A percentile compares a stretch with the other conserved stretches of the same genome.
Evolutionary conservation across 2,329 filamentous ascomycete species (phyloP).

Genomic region (Microsporum audouinii): DNA sequence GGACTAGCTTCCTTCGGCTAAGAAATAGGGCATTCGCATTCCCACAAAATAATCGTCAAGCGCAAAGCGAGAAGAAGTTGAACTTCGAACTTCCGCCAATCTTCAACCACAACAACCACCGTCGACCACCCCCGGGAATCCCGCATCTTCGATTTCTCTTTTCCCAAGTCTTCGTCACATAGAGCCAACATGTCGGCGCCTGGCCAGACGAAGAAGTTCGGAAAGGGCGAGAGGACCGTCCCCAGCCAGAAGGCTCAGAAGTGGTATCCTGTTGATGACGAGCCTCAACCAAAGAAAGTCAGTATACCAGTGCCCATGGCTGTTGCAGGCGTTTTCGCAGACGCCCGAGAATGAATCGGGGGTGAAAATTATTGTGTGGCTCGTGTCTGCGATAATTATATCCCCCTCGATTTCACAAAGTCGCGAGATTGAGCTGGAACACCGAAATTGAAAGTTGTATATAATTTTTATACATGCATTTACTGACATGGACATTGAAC

Average conservation of each 20-base stretch:
- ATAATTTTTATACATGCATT: not conserved
- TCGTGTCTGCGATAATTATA: not conserved
- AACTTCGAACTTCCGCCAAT: conserved; percentile 17
- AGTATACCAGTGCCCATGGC: conserved; percentile 37
- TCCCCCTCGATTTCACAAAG: not conserved
- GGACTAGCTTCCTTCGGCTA: conserved; percentile 32
- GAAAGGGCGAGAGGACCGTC: conserved; percentile 88
- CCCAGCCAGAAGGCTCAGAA: conserved; percentile 88
- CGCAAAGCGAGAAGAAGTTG: conserved; percentile 16
- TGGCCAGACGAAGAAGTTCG: conserved; percentile 75
- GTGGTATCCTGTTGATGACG: conserved; percentile 97
- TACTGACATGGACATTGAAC: conserved; percentile 13
- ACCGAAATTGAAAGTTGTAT: not conserved
- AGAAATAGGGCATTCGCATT: conserved; percentile 31
- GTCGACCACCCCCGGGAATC: conserved; percentile 32
- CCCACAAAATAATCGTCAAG: conserved; percentile 34
- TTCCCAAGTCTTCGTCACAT: conserved; percentile 29
- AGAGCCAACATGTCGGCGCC: conserved; percentile 45
- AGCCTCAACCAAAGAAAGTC: conserved; percentile 85
- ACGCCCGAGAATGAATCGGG: not conserved
- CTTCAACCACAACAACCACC: conserved; percentile 30
- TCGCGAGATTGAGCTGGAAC: not conserved
- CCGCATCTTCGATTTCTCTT: conserved; percentile 17
- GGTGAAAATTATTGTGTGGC: not conserved
- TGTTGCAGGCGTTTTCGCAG: not conserved